Conservation (phyloP, 805 yeast genomes). For the Metschnikowia arizonensis region DNA sequence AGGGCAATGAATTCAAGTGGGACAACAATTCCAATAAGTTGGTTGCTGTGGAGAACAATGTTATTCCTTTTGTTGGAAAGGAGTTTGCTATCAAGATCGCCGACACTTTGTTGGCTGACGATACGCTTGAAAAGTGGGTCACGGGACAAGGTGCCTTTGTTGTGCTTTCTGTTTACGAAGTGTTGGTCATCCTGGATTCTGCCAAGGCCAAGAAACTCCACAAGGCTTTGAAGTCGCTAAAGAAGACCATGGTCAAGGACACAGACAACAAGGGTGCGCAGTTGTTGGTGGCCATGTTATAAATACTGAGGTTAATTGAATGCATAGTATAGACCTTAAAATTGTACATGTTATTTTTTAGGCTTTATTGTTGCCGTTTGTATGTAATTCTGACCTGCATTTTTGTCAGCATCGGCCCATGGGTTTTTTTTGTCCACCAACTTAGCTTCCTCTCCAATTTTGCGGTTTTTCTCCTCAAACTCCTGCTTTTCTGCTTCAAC, state of each 20-base stretch:
- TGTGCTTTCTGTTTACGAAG: slow-evolving; percentile 74
- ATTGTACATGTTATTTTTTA: slow-evolving; percentile 17
- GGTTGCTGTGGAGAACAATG: slow-evolving; percentile 29
- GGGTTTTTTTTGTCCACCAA: slow-evolving; percentile 20
- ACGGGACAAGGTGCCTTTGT: slow-evolving; percentile 69
- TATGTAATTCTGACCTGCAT: slow-evolving; percentile 29
- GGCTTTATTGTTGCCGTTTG: slow-evolving; percentile 38
- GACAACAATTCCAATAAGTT: slow-evolving; percentile 46
- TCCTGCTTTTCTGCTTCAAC: slow-evolving; percentile 13
- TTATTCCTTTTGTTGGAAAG: slow-evolving; percentile 49
- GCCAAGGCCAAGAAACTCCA: slow-evolving; percentile 45
- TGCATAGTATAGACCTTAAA: neutral
- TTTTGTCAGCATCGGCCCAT: slow-evolving; percentile 35
- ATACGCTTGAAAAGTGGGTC: slow-evolving; percentile 59
- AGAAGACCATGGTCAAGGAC: slow-evolving; percentile 42
- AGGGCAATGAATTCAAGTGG: slow-evolving; percentile 79
- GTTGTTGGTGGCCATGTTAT: slow-evolving; percentile 26
- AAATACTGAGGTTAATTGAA: slow-evolving; percentile 7
- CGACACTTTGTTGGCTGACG: slow-evolving; percentile 48
- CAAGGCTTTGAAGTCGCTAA: slow-evolving; percentile 49
- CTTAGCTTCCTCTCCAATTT: neutral
- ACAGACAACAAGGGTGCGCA: slow-evolving; percentile 62
- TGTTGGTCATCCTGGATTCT: slow-evolving; percentile 40
- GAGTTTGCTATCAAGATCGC: slow-evolving; percentile 55
- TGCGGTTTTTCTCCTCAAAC: slow-evolving; percentile 8